phyloP scores from a whole-genome alignment of 1,284 basidiomycete species.

The Moesziomyces parantarcticus region DNA sequence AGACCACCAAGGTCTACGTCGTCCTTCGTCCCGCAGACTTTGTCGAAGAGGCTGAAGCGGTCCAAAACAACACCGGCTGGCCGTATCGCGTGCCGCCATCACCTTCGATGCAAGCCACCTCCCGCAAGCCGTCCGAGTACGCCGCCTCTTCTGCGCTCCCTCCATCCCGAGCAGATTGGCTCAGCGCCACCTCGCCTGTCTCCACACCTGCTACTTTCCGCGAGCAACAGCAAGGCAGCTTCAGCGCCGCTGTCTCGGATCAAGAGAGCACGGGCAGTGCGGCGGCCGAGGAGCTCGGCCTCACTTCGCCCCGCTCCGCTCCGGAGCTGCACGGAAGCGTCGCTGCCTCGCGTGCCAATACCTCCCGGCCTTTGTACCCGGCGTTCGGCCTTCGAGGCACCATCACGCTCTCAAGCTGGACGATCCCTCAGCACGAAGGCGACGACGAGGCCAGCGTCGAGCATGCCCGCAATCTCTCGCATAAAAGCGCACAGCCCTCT shows the following conservation, averaged over 20 bases:
- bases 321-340: conserved; percentile 28
- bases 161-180: conserved; percentile 10
- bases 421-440: conserved; percentile 17
- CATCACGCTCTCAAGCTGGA: conserved; percentile 45
- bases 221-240: conserved; percentile 33
- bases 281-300: conserved; percentile 21
- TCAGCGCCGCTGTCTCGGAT: conserved; percentile 32
- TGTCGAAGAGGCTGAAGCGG: conserved; percentile 39
- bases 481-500: conserved; percentile 27
- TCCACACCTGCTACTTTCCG: conserved; percentile 42
- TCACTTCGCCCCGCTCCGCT: conserved; percentile 46
- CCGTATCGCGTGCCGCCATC: conserved; percentile 23
- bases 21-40: conserved; percentile 52
- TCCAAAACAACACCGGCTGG: conserved; percentile 15
- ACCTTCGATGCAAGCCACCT: conserved; percentile 10
- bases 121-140: conserved; percentile 17
- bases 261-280: conserved; percentile 23
- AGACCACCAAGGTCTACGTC: conserved; percentile 53
- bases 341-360: conserved; percentile 14
- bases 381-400: conserved; percentile 46
- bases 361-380: conserved; percentile 25
- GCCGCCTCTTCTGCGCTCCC: conserved; percentile 4
- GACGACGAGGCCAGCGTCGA: conserved; percentile 14
- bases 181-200: conserved; percentile 21
- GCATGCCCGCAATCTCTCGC: conserved; percentile 1